phyloP scores from a whole-genome alignment of 306 rosid species.

The Dicorynia guianensis region DNA sequence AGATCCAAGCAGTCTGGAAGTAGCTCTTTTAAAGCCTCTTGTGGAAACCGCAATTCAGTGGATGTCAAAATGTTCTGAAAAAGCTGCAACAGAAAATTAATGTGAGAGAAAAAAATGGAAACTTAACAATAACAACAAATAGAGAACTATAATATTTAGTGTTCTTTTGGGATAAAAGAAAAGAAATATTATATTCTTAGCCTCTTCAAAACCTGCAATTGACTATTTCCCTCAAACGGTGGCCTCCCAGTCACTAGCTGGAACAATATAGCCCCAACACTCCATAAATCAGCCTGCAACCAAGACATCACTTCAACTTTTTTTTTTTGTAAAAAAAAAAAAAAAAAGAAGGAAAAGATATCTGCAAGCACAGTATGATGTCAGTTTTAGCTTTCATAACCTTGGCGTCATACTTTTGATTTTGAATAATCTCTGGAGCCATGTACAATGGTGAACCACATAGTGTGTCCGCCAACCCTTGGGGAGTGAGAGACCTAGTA shows the following conservation, averaged over 20 bases:
- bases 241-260: constrained; percentile 89
- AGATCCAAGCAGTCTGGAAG: constrained; percentile 88
- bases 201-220: constrained; percentile 68
- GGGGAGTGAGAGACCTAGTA: constrained; percentile 78
- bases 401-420: constrained; percentile 86
- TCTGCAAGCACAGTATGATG: constrained; percentile 18
- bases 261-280: constrained; percentile 94
- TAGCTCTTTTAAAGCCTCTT: constrained; percentile 65
- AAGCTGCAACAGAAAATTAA: constrained; percentile 66
- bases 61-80: constrained; percentile 81
- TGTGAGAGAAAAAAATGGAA: constrained; percentile 34
- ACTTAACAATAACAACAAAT: constrained; percentile 3
- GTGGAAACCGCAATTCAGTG: constrained; percentile 77
- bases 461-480: constrained; percentile 80
- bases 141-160: not conserved
- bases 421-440: constrained; percentile 95
- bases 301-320: constrained; percentile 16
- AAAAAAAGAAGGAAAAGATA: not conserved
- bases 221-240: constrained; percentile 87
- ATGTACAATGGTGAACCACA: constrained; percentile 98
- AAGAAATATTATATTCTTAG: not conserved
- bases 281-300: constrained; percentile 97
- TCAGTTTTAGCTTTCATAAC: constrained; percentile 53
- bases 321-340: constrained; percentile 25
- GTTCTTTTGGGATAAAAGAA: not conserved